Percentiles rank a stretch among this genome's conserved stretches.
phyloP scores from a whole-genome alignment of 177 flowering plant species.

The Vitis hybrid region DNA sequence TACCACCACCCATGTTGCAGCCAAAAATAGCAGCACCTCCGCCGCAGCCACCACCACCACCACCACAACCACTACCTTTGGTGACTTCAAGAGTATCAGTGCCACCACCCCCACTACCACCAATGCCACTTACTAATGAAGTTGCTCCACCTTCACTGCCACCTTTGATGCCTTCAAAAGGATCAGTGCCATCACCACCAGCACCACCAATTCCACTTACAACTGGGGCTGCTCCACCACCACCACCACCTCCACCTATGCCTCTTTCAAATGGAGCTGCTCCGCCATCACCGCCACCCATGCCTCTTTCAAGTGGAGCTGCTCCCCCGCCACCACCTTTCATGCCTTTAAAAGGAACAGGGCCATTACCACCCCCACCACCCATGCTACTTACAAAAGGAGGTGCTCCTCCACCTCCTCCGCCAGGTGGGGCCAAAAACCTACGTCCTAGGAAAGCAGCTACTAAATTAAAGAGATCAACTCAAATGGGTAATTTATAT shows the following conservation, averaged over 20 bases:
- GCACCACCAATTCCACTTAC: slow-evolving; percentile 15
- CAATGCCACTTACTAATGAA: neutral
- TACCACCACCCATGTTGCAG: slow-evolving; percentile 11
- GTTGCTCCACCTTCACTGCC: slow-evolving; percentile 20
- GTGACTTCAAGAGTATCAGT: slow-evolving; percentile 1
- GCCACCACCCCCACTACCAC: slow-evolving; percentile 32
- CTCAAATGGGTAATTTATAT: slow-evolving; percentile 35
- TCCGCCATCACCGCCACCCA: slow-evolving; percentile 31
- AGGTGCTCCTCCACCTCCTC: slow-evolving; percentile 60
- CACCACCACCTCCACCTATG: slow-evolving; percentile 13
- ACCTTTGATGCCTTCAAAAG: slow-evolving; percentile 25
- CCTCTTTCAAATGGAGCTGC: slow-evolving; percentile 1
- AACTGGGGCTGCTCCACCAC: slow-evolving; percentile 24
- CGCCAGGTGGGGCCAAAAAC: slow-evolving; percentile 22
- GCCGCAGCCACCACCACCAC: slow-evolving; percentile 15
- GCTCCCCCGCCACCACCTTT: slow-evolving; percentile 37
- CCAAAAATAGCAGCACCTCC: slow-evolving; percentile 1
- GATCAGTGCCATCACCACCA: neutral
- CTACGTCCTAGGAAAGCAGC: slow-evolving; percentile 23
- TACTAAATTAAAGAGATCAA: slow-evolving; percentile 39
- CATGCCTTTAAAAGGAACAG: slow-evolving; percentile 13
- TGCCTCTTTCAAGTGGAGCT: slow-evolving; percentile 1
- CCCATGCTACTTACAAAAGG: slow-evolving; percentile 31
- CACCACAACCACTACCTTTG: slow-evolving; percentile 1
- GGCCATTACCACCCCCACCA: slow-evolving; percentile 32